Evolutionary conservation across 208 protist genomes (phyloP), one percentile per base, ranked within the genome.

Genomic region (Wallacemonas sp.): DNA sequence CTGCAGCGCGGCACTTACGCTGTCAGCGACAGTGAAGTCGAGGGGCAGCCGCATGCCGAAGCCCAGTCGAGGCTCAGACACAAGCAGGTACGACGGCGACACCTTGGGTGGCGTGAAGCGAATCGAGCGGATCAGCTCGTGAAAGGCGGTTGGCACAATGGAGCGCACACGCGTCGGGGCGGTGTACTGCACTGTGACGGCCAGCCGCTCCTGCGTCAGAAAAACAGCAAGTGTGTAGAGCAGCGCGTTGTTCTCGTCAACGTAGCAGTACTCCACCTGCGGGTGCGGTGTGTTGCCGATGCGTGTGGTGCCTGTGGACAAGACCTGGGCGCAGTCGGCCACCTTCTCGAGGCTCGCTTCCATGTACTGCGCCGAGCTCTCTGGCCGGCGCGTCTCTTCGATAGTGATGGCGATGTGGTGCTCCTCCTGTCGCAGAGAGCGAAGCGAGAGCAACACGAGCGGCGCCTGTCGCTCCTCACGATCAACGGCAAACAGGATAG

Each of bases 61-160:
- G 13, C 89, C 89, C 30, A 92, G 82, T 13, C 89, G 78, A 21
- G 86, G 89, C 71, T 95, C 85, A 15, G 83, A 81, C 26, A 87
- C 67, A n/a, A 92, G 73, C 36, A 93, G 60, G 68, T 95, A 95
- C 45, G 89, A 95, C 54, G 85, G 68, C n/a, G 89, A 81, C 53
- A 70, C 63, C 46, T 71, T 68, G 24, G 85, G 78, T 15, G 76
- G n/a, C 5, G 61, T 38, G 63, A 92, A 91, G 60, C 72, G 59
- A 4, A 92, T 79, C 9, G 69, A 78, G 13, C 86, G 89, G 50
- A 87, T 69, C 2, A 92, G 57, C 61, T 92, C 89, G 70, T 89
- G 81, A 29, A 92, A 84, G 29, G 81, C 78, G 1, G 81, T 89
- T 26, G 86, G 86, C 38, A 92, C 52, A 4, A 89, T 75, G 30